A percentile compares a stretch with the other conserved stretches of the same genome.
phyloP scores from a whole-genome alignment of 2,329 filamentous ascomycete species.

The Thelonectria rubi region DNA sequence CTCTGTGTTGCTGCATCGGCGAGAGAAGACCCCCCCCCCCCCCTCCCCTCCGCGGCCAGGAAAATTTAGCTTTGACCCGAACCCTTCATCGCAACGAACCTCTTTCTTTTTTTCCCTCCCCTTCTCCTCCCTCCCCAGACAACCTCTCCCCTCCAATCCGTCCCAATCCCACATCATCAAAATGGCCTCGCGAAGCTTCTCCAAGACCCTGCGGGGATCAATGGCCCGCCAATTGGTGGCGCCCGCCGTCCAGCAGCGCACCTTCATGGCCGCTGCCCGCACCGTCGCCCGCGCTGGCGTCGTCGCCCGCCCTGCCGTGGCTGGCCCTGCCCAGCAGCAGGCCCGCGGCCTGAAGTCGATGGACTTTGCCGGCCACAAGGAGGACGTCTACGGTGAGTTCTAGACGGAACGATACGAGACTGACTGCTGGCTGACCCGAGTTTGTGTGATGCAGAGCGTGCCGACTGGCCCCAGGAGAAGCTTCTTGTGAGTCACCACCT shows the following conservation, averaged over 20 bases:
- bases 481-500: conserved; percentile 76
- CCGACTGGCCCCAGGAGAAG: conserved; percentile 98
- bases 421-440: conserved; percentile 3
- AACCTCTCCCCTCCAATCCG: conserved; percentile 35
- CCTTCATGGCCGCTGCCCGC: conserved; percentile 69
- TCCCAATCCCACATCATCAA: conserved; percentile 48
- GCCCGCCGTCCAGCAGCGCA: conserved; percentile 68
- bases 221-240: conserved; percentile 69
- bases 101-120: conserved; percentile 35
- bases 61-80: conserved; percentile 41
- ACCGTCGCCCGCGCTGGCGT: conserved; percentile 64
- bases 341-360: conserved; percentile 95
- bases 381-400: conserved; percentile 86
- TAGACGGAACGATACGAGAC: background rate
- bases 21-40: background rate
- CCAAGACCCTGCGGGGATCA: conserved; percentile 71
- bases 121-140: conserved; percentile 43
- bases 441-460: conserved; percentile 75
- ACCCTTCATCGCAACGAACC: conserved; percentile 36
- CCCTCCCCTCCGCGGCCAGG: conserved; percentile 24
- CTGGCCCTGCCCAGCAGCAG: conserved; percentile 70
- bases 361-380: conserved; percentile 95
- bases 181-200: conserved; percentile 83
- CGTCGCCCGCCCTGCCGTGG: conserved; percentile 60
- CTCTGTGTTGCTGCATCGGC: background rate